phyloP scores from a whole-genome alignment of 1,284 basidiomycete genomes.

The Athelia psychrophila region DNA sequence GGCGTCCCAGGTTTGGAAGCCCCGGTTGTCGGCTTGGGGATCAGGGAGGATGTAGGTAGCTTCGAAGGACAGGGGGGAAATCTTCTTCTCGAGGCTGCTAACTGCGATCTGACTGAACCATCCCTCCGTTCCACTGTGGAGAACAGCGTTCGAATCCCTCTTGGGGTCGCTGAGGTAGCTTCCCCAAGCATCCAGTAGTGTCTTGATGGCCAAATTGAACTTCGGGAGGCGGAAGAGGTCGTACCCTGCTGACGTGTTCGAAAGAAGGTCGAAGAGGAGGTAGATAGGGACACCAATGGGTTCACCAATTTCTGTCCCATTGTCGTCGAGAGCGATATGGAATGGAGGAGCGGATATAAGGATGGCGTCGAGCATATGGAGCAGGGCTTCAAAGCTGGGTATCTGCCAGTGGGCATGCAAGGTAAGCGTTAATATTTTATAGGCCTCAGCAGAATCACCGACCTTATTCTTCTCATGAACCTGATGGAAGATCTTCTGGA shows the following conservation, averaged over 20 bases:
- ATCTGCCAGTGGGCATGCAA: conserved; percentile 12
- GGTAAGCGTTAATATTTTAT: not conserved
- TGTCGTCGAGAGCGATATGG: conserved; percentile 7
- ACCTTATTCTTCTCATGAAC: conserved; percentile 7
- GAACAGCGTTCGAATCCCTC: conserved; percentile 37
- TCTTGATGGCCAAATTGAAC: conserved; percentile 22
- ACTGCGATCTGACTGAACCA: no score
- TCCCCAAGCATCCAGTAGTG: conserved; percentile 47
- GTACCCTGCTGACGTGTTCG: conserved; percentile 20
- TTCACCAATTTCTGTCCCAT: conserved; percentile 15
- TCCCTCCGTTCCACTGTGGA: conserved; percentile 31
- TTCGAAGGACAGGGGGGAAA: no score
- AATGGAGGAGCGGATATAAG: conserved; percentile 11
- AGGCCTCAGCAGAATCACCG: conserved; percentile 4
- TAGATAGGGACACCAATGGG: conserved; percentile 18
- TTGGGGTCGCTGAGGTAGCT: conserved; percentile 42
- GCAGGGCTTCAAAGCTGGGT: conserved; percentile 6
- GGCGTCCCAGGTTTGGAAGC: conserved; percentile 51
- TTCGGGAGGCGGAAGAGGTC: conserved; percentile 13
- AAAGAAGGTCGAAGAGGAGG: conserved; percentile 18
- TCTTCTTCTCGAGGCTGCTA: no score
- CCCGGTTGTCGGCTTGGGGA: conserved; percentile 31
- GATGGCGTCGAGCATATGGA: conserved; percentile 10
- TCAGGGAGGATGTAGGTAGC: conserved; percentile 37
- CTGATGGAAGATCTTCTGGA: conserved; percentile 13